Percentiles rank a stretch among this genome's conserved stretches.
phyloP scores from a whole-genome alignment of 1,284 basidiomycete genomes.

The Trametes polyzona region DNA sequence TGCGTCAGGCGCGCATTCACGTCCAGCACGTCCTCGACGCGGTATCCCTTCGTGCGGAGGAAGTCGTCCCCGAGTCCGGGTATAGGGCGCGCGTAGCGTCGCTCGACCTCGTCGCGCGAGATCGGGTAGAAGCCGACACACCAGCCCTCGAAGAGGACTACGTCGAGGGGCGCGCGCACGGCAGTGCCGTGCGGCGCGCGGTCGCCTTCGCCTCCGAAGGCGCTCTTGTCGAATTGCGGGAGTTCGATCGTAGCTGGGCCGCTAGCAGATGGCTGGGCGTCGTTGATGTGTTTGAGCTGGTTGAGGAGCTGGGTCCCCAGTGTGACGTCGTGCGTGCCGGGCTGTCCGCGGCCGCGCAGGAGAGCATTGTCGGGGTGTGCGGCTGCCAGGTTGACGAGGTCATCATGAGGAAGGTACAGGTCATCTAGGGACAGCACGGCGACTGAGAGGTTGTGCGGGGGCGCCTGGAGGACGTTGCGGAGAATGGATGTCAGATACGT shows the following conservation, averaged over 20 bases:
- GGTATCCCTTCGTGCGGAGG: slow-evolving; percentile 41
- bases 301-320: slow-evolving; percentile 61
- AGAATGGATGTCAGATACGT: slow-evolving; percentile 69
- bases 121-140: slow-evolving; percentile 77
- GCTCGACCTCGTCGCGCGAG: slow-evolving; percentile 47
- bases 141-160: slow-evolving; percentile 92
- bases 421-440: slow-evolving; percentile 85
- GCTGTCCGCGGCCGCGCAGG: slow-evolving; percentile 80
- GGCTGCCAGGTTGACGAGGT: slow-evolving; percentile 56
- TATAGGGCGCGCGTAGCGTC: slow-evolving; percentile 38
- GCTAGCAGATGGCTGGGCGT: slow-evolving; percentile 6
- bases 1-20: slow-evolving; percentile 63
- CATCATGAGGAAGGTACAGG: slow-evolving; percentile 76
- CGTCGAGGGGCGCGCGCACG: slow-evolving; percentile 63
- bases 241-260: slow-evolving; percentile 55
- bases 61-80: slow-evolving; percentile 46
- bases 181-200: slow-evolving; percentile 51
- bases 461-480: slow-evolving; percentile 49
- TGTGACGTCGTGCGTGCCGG: slow-evolving; percentile 84
- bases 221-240: slow-evolving; percentile 89
- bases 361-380: slow-evolving; percentile 64
- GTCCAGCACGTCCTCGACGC: slow-evolving; percentile 53
- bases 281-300: slow-evolving; percentile 53
- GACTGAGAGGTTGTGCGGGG: slow-evolving; percentile 58
- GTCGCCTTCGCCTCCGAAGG: slow-evolving; percentile 82